Percentiles rank a stretch among this genome's conserved stretches.
Conservation (phyloP, 2,329 filamentous ascomycete species). For the Fusarium piperis region DNA sequence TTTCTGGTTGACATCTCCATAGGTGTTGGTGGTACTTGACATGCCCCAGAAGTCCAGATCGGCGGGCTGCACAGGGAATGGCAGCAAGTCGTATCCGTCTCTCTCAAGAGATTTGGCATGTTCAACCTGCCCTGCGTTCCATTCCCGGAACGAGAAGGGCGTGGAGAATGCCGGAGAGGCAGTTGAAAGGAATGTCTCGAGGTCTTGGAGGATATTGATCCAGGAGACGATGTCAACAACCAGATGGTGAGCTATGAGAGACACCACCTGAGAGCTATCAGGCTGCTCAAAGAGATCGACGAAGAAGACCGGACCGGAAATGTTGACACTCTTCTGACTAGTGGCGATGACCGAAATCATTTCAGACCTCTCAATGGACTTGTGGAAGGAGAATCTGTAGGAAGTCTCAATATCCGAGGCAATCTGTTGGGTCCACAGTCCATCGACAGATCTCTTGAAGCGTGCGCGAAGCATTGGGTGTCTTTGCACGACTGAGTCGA, state of each 20-base stretch:
- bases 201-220: conserved; percentile 55
- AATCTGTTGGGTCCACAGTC: conserved; percentile 39
- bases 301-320: conserved; percentile 4
- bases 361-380: conserved; percentile 11
- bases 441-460: conserved; percentile 28
- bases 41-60: conserved; percentile 37
- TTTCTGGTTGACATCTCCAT: conserved; percentile 1
- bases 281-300: conserved; percentile 8
- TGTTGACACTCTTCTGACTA: conserved; percentile 4
- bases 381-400: conserved; percentile 28
- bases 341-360: background rate
- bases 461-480: conserved; percentile 51
- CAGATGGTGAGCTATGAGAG: conserved; percentile 49
- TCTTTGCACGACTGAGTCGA: conserved; percentile 40
- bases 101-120: conserved; percentile 33
- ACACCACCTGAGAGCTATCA: conserved; percentile 37
- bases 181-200: conserved; percentile 50
- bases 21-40: conserved; percentile 6
- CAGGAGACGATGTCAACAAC: conserved; percentile 58
- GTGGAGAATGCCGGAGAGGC: conserved; percentile 12
- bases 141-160: conserved; percentile 50
- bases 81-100: background rate
- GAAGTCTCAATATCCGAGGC: conserved; percentile 25
- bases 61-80: conserved; percentile 3
- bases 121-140: conserved; percentile 49